phyloP scores from a whole-genome alignment of 805 yeast species.

The Saccharomycopsis fibuligera region DNA sequence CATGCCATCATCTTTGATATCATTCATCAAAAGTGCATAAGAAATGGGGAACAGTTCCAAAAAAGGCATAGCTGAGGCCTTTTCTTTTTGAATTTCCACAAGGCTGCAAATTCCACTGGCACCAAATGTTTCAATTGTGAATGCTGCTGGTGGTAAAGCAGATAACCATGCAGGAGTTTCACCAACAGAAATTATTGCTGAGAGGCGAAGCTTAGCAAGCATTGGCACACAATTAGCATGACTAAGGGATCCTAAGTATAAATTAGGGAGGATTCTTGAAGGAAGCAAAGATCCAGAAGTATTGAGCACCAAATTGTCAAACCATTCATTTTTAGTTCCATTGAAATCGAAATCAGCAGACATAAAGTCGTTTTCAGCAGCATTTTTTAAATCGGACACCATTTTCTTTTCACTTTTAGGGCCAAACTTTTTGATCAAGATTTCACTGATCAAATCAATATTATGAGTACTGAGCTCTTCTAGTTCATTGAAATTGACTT shows the following conservation, averaged over 20 bases:
- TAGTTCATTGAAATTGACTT: not conserved
- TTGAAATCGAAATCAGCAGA: not conserved
- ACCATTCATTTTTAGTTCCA: conserved; percentile 21
- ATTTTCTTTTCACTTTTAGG: conserved; percentile 20
- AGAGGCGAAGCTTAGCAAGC: conserved; percentile 59
- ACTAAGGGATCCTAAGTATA: conserved; percentile 75
- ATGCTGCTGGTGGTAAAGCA: not conserved
- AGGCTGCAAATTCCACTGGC: not conserved
- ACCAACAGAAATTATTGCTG: conserved; percentile 78
- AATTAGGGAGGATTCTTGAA: conserved; percentile 72
- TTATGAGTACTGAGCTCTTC: conserved; percentile 22
- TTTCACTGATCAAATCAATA: conserved; percentile 31
- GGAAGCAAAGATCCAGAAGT: conserved; percentile 41
- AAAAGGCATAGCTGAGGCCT: not conserved
- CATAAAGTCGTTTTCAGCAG: not conserved
- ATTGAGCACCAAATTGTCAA: conserved; percentile 23
- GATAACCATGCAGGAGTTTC: conserved; percentile 65
- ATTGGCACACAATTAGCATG: conserved; percentile 74
- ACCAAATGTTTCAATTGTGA: conserved; percentile 1
- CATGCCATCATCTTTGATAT: conserved; percentile 86
- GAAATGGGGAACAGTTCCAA: conserved; percentile 1
- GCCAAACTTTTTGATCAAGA: conserved; percentile 28
- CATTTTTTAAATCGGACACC: not conserved
- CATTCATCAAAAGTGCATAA: conserved; percentile 46
- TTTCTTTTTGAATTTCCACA: not conserved